A percentile compares a stretch with the other conserved stretches of the same genome.
Conservation (phyloP, 495 filamentous ascomycete genomes). For the Daldinia concentrica region DNA sequence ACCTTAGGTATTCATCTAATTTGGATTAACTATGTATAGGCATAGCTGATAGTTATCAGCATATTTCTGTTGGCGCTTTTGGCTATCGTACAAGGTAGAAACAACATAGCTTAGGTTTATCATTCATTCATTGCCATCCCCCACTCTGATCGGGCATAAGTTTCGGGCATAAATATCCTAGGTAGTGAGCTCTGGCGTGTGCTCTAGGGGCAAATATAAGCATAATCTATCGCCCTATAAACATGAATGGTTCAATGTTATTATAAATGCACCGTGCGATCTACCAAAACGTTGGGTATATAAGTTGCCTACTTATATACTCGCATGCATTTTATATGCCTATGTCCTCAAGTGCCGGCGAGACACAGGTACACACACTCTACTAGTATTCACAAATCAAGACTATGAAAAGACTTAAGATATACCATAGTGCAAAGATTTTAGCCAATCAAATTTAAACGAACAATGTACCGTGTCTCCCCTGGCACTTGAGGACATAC, state of each 20-base stretch:
- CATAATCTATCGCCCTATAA: background rate
- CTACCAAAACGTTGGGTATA: background rate
- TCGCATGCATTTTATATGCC: background rate
- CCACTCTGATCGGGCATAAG: constrained; percentile 4
- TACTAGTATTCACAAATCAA: no score
- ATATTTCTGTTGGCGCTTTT: background rate
- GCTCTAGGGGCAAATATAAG: background rate
- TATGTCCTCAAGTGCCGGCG: no score
- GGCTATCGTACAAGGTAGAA: background rate
- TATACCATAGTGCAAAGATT: no score
- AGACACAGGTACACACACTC: no score
- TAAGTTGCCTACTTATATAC: background rate
- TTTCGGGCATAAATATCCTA: background rate
- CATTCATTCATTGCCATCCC: background rate
- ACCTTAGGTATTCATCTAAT: background rate
- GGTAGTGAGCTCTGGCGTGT: background rate
- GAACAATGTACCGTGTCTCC: no score
- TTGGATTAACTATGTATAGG: background rate
- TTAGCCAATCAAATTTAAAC: no score
- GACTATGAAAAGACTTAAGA: no score
- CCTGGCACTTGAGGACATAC: no score
- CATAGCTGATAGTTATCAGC: background rate
- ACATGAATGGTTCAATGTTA: background rate
- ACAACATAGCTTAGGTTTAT: background rate
- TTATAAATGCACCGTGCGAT: background rate